Evolutionary conservation across 164 flowering plant genomes (phyloP), one percentile per base, ranked within the genome.

Genomic region (Magnolia changhungtana): DNA sequence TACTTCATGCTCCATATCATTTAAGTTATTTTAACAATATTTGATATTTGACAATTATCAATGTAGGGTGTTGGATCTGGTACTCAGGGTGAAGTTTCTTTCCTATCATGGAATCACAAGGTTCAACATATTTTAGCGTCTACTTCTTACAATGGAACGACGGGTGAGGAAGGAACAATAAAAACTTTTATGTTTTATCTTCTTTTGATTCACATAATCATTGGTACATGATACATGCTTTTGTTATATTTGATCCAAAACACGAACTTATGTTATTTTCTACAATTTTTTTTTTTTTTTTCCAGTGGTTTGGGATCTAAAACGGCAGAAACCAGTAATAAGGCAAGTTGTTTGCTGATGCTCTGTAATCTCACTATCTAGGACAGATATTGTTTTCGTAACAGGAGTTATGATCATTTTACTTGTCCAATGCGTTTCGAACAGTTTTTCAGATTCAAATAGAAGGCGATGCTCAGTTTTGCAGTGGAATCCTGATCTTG

Each of bases 401-500:
- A 23, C 19, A n/a, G 58, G 19, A 49, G 19, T 75, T 19, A 19
- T 8, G 63, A 27, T 74, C n/a, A 58, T 16, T 21, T 75, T 52
- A 68, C 21, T 1, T 77, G 21, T 59, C 31, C n/a, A 59, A 55
- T 45, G 50, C 24, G 0, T 67, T 68, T 58, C 66, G 75, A 55
- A 49, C 91, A 96, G 99, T 80, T 93, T 96, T 79, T 67, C 90
- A 67, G 99, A 94, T 88, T 84, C 99, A 73, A 77, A 78, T 82
- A 88, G 89, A 87, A 89, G 96, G 81, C 86, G 97, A 55, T 93
- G 97, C 87, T 96, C 99, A 78, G 99, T 93, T 74, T 83, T 96
- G 84, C 99, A 96, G 85, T 96, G 99, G 99, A 82, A 94, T 82
- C 99, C 99, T 75, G 98, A 93, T 75, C 75, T 89, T 83, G 92